Evolutionary conservation across 2,329 filamentous ascomycete genomes (phyloP), one percentile per base, ranked within the genome.

Genomic region (Alternaria sp.): DNA sequence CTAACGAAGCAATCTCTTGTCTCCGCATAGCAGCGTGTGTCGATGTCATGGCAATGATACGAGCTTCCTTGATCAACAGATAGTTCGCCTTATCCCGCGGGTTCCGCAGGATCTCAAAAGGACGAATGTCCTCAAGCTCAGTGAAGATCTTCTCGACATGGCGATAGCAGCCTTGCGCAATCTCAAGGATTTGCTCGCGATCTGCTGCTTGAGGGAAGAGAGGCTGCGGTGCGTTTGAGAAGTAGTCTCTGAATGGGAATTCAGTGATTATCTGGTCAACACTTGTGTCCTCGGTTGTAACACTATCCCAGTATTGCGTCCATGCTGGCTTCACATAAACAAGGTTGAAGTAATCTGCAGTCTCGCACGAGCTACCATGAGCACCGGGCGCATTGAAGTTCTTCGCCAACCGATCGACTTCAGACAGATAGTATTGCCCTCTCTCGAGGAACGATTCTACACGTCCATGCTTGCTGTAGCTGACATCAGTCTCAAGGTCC

Each of bases 31-130:
- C 96, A 5, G 96, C 96, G 79, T 99, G 96, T 0, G 96, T 99
- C 5, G 94, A 96, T 17, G 96, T 99, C 96, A 99, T 99, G 61
- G 96, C 96, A 68, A 99, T 91, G 66, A 99, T 96, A 36, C 96
- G 90, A n/a, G 96, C 96, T 81, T 98, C 95, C 74, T 93, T 97
- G 6, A 93, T 91, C 32, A 99, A 87, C 6, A 99, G 88, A 75
- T 99, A 99, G 79, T 98, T 98, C 55, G 94, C 91, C 82, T 96
- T 97, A 78, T 99, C 96, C 36, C 92, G 90, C 67, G 94, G 92
- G 59, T 91, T 90, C 55, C 93, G 89, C 59, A 99, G 83, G 54
- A 99, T 94, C 81, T 99, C 96, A 75, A 99, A 99, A 0, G 96
- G 96, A 70, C 94, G 87, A 49, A 97, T 95, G 76, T 98, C 94